These are phyloP conservation scores for Coniochaeta sp. DNA, from an alignment of 2,329 filamentous ascomycete species.

Conservation along the genomic window DNA sequence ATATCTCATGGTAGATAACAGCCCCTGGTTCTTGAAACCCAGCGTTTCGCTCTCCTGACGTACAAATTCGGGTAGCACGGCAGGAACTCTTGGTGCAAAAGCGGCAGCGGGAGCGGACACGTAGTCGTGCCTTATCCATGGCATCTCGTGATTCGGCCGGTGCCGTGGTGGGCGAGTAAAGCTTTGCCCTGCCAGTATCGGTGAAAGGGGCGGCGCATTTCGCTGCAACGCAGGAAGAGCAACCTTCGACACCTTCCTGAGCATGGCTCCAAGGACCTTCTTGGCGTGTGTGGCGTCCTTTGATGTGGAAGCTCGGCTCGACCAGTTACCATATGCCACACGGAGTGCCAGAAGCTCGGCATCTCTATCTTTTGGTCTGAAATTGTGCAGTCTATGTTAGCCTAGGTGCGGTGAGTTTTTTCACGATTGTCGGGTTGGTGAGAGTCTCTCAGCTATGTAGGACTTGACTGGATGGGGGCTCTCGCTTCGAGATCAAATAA, in stretches of 20 bases:
- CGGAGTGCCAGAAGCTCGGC: background rate
- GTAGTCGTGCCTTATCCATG: background rate
- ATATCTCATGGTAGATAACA: background rate
- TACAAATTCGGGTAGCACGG: background rate
- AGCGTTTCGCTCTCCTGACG: background rate
- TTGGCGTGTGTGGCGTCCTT: slow-evolving; percentile 1
- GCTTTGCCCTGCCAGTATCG: background rate
- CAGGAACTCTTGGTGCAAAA: background rate
- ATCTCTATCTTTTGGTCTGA: background rate
- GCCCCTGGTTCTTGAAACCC: background rate
- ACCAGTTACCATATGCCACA: background rate
- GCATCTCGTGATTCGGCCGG: background rate
- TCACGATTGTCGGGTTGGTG: background rate
- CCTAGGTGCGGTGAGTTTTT: background rate
- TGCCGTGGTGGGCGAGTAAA: background rate
- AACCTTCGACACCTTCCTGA: background rate
- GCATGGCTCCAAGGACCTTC: slow-evolving; percentile 1
- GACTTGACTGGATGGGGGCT: background rate
- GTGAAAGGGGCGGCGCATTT: background rate
- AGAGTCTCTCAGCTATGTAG: background rate
- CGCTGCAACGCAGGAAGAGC: background rate
- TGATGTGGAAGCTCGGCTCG: background rate
- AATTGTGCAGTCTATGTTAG: background rate
- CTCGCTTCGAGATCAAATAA: background rate
- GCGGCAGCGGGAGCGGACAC: background rate